These are phyloP conservation scores for Trichothecium roseum DNA, from an alignment of 2,329 filamentous ascomycete genomes.

Conservation along the genomic window DNA sequence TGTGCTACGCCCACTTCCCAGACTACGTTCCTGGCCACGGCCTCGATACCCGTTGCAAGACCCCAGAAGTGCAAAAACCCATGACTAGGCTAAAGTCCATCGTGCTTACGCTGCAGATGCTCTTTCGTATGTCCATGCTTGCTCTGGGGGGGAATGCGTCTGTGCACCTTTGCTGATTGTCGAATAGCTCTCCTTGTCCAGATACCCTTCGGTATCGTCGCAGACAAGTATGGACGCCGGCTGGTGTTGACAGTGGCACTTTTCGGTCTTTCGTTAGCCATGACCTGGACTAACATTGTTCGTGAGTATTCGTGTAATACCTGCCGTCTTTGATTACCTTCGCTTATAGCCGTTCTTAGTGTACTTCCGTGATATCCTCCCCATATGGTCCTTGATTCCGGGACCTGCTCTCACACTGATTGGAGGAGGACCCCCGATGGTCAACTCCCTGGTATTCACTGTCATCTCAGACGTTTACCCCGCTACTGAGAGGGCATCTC, in stretches of 20 bases:
- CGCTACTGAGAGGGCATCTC: constrained; percentile 22
- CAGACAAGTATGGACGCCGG: constrained; percentile 34
- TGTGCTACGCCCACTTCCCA: constrained; percentile 39
- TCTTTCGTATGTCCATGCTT: constrained; percentile 27
- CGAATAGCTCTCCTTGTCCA: constrained; percentile 27
- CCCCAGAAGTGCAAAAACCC: constrained; percentile 34
- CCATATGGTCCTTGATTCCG: constrained; percentile 27
- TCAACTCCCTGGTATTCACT: constrained; percentile 33
- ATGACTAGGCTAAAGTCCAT: constrained; percentile 42
- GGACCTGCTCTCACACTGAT: constrained; percentile 24
- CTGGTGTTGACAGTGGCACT: constrained; percentile 27
- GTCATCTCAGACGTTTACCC: constrained; percentile 32
- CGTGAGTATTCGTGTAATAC: constrained; percentile 13
- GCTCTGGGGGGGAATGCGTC: not conserved
- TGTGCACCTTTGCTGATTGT: too few relatives aligned
- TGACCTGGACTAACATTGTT: constrained; percentile 17
- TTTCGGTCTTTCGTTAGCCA: constrained; percentile 17
- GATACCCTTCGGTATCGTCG: constrained; percentile 35
- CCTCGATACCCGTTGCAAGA: constrained; percentile 37
- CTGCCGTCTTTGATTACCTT: fast-evolving
- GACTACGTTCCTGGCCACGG: constrained; percentile 20
- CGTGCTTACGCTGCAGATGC: constrained; percentile 30
- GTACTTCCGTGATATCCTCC: constrained; percentile 23
- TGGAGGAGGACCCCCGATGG: constrained; percentile 28
- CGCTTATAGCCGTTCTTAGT: constrained; percentile 18